Percentiles rank a stretch among this genome's conserved stretches.
Evolutionary conservation across 164 flowering plant species (phyloP).

Genomic region (Buxus sempervirens): DNA sequence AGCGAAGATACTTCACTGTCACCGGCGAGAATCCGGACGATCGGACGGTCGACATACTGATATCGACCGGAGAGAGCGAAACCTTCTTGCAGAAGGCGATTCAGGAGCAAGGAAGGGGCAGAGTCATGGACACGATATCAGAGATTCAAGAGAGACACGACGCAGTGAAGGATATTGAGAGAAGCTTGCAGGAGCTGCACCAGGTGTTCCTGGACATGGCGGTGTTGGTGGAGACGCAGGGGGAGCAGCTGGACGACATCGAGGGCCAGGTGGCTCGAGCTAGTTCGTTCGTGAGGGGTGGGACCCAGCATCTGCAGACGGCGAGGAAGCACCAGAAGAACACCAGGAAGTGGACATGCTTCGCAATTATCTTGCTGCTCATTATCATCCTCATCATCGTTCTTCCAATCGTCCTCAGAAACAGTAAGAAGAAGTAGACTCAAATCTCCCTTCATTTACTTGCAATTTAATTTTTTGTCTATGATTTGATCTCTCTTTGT

Average conservation of each 20-base stretch:
- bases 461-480: not conserved
- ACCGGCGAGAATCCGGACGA: conserved; percentile 76
- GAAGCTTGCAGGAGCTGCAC: conserved; percentile 50
- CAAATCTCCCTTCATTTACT: not conserved
- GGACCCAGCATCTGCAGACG: conserved; percentile 29
- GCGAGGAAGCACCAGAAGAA: conserved; percentile 44
- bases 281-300: conserved; percentile 36
- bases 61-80: conserved; percentile 81
- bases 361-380: conserved; percentile 34
- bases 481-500: too few relatives aligned
- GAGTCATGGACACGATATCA: conserved; percentile 45
- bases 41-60: conserved; percentile 45
- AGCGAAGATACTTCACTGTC: conserved; percentile 67
- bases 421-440: not conserved
- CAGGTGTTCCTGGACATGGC: conserved; percentile 71
- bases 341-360: conserved; percentile 46
- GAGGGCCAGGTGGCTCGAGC: conserved; percentile 57
- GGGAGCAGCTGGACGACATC: conserved; percentile 60
- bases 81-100: conserved; percentile 73
- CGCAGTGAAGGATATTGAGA: conserved; percentile 61
- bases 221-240: conserved; percentile 51
- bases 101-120: conserved; percentile 57
- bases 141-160: conserved; percentile 70
- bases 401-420: conserved; percentile 25
- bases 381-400: conserved; percentile 41